Evolutionary conservation across 2,329 filamentous ascomycete genomes (phyloP), one percentile per base, ranked within the genome.

Genomic region (Coniochaeta pulveracea): DNA sequence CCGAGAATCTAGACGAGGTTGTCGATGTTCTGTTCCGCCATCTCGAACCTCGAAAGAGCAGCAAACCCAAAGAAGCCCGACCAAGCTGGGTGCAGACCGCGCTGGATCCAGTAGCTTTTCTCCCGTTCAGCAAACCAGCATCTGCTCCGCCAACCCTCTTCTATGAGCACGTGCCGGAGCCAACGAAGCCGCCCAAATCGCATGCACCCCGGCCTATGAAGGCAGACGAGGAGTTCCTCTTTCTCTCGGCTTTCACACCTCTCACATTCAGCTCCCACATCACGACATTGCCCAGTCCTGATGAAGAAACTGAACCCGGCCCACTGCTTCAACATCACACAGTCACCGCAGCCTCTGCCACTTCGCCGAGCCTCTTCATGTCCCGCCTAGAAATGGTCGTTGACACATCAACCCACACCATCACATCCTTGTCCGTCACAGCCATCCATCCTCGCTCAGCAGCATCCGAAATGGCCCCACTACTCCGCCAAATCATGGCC

Each of bases 191-290:
- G 2, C 50, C 69, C 0, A 58, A 67, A 6, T 82, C 79, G 2
- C 82, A 88, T 46, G 68, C 72, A 33, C 84, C 80, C 0, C 47
- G 75, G 2, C 63, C 64, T 1, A 63, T 86, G 56, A 64, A 70
- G 1, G 64, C 80, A 2, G 60, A 66, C 1, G 72, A 86, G 38
- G 72, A 80, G 32, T 56, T 81, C 3, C 74, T 79, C 0, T 85
- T 80, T 42, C 63, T 88, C 0, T 71, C 80, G 28, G 64, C 80
- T 7, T 85, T 91, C 45, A 81, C 74, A 1, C 73, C 80, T 0
- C 64, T 91, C 10, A 61, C 61, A 0, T 76, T 82, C 37, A 63
- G 64, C 0, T 78, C 75, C 0, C 64, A 56, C 1, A 58, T 75
- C 10, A 55, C 61, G 0, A 51, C 69, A 0, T 45, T 72, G 3